These are phyloP conservation scores for Epichloe sibirici DNA, from an alignment of 2,329 filamentous ascomycete species.

Conservation along the genomic window DNA sequence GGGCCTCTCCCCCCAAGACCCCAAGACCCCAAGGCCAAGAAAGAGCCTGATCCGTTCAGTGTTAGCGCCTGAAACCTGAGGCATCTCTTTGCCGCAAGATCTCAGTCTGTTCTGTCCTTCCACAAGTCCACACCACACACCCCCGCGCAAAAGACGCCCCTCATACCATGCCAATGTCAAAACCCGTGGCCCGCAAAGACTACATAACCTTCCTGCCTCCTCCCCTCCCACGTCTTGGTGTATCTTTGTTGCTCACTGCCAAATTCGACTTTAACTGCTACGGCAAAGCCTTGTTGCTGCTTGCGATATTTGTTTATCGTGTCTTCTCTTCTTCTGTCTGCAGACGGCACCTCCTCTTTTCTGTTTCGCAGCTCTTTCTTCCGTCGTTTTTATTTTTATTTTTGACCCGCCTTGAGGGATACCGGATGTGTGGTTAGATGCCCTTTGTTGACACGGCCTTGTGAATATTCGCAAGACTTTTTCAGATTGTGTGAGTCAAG, in stretches of 20 bases:
- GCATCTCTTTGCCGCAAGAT: background rate
- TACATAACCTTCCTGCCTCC: constrained; percentile 6
- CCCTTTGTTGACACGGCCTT: background rate
- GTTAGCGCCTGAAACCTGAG: background rate
- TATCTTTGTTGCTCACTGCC: background rate
- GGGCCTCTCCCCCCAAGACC: too few species aligned
- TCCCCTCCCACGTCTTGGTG: background rate
- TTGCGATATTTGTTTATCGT: background rate
- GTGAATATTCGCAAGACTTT: background rate
- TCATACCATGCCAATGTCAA: constrained; percentile 1
- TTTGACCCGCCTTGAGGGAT: background rate
- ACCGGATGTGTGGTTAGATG: background rate
- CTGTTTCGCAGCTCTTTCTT: background rate
- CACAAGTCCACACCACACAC: background rate
- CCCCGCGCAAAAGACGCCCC: background rate
- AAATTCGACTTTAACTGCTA: background rate
- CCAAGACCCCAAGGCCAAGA: too few species aligned
- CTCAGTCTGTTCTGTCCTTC: background rate
- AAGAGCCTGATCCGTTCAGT: too few species aligned
- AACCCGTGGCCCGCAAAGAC: background rate
- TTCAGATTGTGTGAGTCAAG: background rate
- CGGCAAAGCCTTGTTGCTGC: background rate
- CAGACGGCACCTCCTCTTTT: background rate
- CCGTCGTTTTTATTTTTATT: background rate
- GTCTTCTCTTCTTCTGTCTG: background rate